A percentile compares a stretch with the other conserved stretches of the same genome.
These are phyloP conservation scores for Salix suchowensis DNA, from an alignment of 345 rosid species.

Conservation along the genomic window DNA sequence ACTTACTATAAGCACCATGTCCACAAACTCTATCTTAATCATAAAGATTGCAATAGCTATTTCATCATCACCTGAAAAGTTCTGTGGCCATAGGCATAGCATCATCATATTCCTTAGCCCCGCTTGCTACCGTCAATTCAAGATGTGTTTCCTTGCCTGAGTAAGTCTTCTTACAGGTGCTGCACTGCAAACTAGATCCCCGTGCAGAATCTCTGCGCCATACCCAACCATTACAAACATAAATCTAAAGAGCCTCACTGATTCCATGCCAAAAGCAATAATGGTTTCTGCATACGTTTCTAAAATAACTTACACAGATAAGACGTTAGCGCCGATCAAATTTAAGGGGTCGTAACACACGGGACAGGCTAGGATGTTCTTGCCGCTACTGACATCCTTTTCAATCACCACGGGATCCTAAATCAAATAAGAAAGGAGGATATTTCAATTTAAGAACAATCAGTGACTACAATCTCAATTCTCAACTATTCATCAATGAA, in stretches of 20 bases:
- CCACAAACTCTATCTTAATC: neutral
- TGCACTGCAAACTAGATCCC: conserved; percentile 49
- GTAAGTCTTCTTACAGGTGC: conserved; percentile 60
- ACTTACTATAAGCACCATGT: neutral
- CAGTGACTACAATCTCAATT: neutral
- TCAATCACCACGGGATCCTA: conserved; percentile 36
- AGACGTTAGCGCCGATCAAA: conserved; percentile 25
- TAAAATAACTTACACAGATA: conserved; percentile 44
- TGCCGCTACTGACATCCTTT: conserved; percentile 22
- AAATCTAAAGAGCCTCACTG: neutral
- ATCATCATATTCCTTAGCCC: conserved; percentile 44
- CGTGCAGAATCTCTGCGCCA: conserved; percentile 39
- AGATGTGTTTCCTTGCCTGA: conserved; percentile 57
- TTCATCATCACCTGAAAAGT: conserved; percentile 40
- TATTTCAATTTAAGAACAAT: neutral
- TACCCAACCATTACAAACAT: conserved; percentile 7
- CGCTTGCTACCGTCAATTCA: conserved; percentile 59
- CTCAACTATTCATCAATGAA: neutral
- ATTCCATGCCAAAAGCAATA: neutral
- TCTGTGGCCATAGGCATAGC: conserved; percentile 55
- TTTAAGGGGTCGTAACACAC: conserved; percentile 56
- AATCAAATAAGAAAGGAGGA: neutral
- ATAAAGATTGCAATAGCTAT: neutral
- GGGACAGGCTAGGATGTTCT: conserved; percentile 67
- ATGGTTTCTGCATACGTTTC: neutral